Evolutionary conservation across 2,329 filamentous ascomycete species (phyloP), one percentile per base, ranked within the genome.

Genomic region (Curvularia hawaiiensis): DNA sequence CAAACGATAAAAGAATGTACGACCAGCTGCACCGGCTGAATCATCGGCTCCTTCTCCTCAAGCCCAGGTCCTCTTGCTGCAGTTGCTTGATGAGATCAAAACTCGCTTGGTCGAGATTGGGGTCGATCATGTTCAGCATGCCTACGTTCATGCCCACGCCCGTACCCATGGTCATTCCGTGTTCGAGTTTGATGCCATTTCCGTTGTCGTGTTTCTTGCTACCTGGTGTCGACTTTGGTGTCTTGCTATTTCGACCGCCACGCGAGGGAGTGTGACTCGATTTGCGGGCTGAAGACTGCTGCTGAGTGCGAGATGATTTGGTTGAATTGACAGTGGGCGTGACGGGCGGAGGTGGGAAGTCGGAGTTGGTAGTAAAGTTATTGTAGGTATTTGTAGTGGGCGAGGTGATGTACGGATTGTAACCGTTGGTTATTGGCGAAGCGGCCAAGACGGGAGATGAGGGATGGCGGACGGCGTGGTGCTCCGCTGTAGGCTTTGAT

Each of bases 81-180:
- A 77, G 56, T 52, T 75, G 69, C 60, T 68, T 66, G 50, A 68
- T 68, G 12, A 70, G 59, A 28, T 70, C 64, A 41, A 65, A 59
- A 20, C 66, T 68, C 28, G 66, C 67, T 44, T 69, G 64, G 33
- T 69, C 67, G 11, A 69, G 65, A 40, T 66, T 67, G 1, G 65
- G 64, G 43, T 68, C 67, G 50, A 66, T 67, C 60, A 65, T 63
- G 24, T 62, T 63, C 9, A 65, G 40, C 60, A 65, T 63, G 14
- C 64, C 64, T 4, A 64, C 47, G 2, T 48, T 24, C 28, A 59
- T 59, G 3, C 60, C 64, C 58, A 67, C 59, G 2, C 50, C 58
- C 2, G 62, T 55, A 14, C 52, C 58, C 60, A 60, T 56, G 16
- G 52, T 51, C 45, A 63, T 55, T 41, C 56, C 63, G 20, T 60